Evolutionary conservation across 768 basidiomycete genomes (phyloP).

Genomic region (Boletus sp.): DNA sequence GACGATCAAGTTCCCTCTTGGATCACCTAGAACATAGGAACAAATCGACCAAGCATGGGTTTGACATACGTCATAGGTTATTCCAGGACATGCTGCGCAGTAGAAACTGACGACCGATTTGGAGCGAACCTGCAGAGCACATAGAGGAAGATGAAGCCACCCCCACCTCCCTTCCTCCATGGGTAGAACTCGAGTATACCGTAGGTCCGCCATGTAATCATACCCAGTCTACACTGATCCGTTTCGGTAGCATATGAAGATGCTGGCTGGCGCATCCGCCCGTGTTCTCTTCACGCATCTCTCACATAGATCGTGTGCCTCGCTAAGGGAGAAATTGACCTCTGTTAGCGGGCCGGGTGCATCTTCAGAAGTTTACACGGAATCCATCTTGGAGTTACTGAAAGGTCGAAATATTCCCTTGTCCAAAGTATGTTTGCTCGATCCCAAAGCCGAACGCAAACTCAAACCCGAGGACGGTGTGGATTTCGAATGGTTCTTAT

Average conservation of each 20-base stretch:
- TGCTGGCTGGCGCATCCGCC: slow-evolving; percentile 61
- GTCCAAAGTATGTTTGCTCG: slow-evolving; percentile 84
- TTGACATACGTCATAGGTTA: slow-evolving; percentile 60
- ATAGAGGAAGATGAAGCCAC: slow-evolving; percentile 92
- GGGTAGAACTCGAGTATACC: slow-evolving; percentile 92
- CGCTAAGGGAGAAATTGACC: slow-evolving; percentile 39
- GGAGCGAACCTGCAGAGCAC: slow-evolving; percentile 60
- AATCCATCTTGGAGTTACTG: slow-evolving; percentile 16
- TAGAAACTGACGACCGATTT: not conserved
- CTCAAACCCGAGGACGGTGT: slow-evolving; percentile 78
- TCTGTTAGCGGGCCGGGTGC: slow-evolving; percentile 13
- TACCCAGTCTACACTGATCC: not conserved
- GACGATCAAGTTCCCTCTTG: not conserved
- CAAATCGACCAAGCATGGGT: slow-evolving; percentile 33
- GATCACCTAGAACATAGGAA: not conserved
- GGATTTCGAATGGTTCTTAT: slow-evolving; percentile 87
- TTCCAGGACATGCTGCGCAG: not conserved
- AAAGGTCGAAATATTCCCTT: slow-evolving; percentile 34
- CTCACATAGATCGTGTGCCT: slow-evolving; percentile 63
- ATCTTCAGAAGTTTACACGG: slow-evolving; percentile 26
- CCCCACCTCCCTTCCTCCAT: slow-evolving; percentile 69
- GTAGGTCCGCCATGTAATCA: slow-evolving; percentile 40
- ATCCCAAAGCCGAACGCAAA: slow-evolving; percentile 75
- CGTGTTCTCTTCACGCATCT: slow-evolving; percentile 84
- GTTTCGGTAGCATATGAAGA: slow-evolving; percentile 72